A percentile compares a stretch with the other conserved stretches of the same genome.
phyloP scores from a whole-genome alignment of 2,329 filamentous ascomycete genomes.

The Trichoderma sp. region DNA sequence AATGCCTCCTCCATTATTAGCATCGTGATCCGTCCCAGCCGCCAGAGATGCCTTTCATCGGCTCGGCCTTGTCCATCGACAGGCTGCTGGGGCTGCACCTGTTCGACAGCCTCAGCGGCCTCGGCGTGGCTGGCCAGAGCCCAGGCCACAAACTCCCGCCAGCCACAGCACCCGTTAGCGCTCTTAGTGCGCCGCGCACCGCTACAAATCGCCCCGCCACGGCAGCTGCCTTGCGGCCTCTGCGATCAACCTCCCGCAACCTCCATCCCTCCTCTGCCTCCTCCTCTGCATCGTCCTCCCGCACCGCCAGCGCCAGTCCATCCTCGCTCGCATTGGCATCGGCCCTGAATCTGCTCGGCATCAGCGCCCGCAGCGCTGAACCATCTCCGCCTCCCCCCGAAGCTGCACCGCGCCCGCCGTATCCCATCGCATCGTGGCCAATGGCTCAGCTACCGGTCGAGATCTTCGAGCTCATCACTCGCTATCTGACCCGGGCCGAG shows the following conservation, averaged over 20 bases:
- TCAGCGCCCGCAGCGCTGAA: background rate
- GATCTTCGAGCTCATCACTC: conserved; percentile 60
- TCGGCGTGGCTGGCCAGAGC: conserved; percentile 6
- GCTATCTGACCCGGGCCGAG: conserved; percentile 58
- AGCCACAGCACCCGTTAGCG: background rate
- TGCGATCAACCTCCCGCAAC: background rate
- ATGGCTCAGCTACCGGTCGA: conserved; percentile 57
- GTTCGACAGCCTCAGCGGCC: conserved; percentile 16
- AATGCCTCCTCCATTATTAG: background rate
- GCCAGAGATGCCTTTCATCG: conserved; percentile 15
- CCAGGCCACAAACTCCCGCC: conserved; percentile 2
- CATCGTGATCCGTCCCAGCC: background rate
- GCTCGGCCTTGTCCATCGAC: conserved; percentile 17
- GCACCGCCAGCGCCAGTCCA: background rate
- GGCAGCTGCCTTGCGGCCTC: background rate
- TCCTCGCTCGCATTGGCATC: conserved; percentile 11
- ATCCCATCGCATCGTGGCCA: conserved; percentile 38
- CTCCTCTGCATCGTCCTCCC: conserved; percentile 6
- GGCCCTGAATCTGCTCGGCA: conserved; percentile 8
- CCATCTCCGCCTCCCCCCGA: background rate
- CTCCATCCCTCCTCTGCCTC: background rate
- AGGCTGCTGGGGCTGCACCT: conserved; percentile 24
- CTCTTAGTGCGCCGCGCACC: conserved; percentile 9
- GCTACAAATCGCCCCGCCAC: conserved; percentile 24
- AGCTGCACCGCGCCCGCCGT: background rate